phyloP scores from a whole-genome alignment of 139 green algal genomes.

The Penium margaritaceum region DNA sequence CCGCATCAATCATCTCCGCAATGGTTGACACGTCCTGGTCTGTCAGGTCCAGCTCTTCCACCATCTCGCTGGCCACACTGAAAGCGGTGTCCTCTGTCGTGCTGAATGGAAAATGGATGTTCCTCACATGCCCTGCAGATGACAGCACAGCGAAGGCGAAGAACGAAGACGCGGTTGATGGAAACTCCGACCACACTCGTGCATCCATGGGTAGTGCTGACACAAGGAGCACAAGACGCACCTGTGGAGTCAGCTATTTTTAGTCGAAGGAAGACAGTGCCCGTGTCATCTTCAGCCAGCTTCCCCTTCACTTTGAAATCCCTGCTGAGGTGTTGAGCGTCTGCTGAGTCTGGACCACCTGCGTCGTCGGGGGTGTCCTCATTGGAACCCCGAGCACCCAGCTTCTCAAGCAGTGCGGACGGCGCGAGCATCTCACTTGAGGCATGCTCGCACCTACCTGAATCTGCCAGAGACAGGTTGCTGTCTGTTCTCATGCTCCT shows the following conservation, averaged over 20 bases:
- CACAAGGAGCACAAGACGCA: not conserved
- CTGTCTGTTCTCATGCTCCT: slow-evolving; percentile 2
- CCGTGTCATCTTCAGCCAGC: slow-evolving; percentile 20
- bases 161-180: not conserved
- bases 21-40: slow-evolving; percentile 33
- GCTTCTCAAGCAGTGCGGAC: not conserved
- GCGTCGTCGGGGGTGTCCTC: not conserved
- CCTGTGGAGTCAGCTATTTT: slow-evolving; percentile 37
- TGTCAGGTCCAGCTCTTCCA: slow-evolving; percentile 66
- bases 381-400: not conserved
- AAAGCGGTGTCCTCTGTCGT: slow-evolving; percentile 68
- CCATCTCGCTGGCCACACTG: slow-evolving; percentile 86
- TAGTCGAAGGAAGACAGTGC: slow-evolving; percentile 29
- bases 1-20: slow-evolving; percentile 38
- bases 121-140: slow-evolving; percentile 55
- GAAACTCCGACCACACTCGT: not conserved
- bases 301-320: slow-evolving; percentile 45
- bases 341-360: not conserved
- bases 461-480: no score
- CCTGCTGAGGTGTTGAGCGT: not conserved
- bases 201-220: no score
- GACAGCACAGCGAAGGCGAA: not conserved
- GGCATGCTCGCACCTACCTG: no score
- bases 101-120: slow-evolving; percentile 90
- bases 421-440: no score